phyloP scores from a whole-genome alignment of 495 filamentous ascomycete genomes.

The Chaetomidium leptoderma region DNA sequence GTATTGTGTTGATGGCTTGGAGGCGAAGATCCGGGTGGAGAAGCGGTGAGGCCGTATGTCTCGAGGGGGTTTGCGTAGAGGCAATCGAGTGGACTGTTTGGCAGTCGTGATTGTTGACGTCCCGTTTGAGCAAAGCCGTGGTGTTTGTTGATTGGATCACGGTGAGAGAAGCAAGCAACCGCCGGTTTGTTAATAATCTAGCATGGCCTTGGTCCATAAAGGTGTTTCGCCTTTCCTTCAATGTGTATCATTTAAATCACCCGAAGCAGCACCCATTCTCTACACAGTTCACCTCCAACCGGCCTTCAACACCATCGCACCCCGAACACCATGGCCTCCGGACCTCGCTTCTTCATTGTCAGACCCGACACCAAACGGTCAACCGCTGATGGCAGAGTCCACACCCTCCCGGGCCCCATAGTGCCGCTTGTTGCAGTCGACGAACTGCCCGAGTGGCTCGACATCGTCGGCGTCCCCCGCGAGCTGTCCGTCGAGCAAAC shows the following conservation, averaged over 20 bases:
- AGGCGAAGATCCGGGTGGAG: slow-evolving; percentile 68
- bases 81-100: neutral
- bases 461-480: slow-evolving; percentile 38
- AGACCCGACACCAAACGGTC: slow-evolving; percentile 25
- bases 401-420: slow-evolving; percentile 28
- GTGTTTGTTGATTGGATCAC: neutral
- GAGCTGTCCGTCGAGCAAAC: slow-evolving; percentile 37
- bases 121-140: neutral
- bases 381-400: slow-evolving; percentile 17
- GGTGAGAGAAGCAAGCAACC: neutral
- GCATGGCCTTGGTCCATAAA: neutral
- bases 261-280: too few relatives aligned
- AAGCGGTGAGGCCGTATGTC: slow-evolving; percentile 18
- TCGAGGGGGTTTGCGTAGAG: neutral
- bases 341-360: slow-evolving; percentile 35
- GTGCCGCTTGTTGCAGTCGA: slow-evolving; percentile 46
- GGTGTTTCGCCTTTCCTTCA: neutral
- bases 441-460: slow-evolving; percentile 41
- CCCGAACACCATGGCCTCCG: slow-evolving; percentile 12
- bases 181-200: neutral
- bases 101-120: neutral
- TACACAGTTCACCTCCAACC: neutral
- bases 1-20: slow-evolving; percentile 69
- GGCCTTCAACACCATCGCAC: neutral
- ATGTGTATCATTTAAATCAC: too few relatives aligned